Percentiles rank a stretch among this genome's conserved stretches.
Evolutionary conservation across 2,329 filamentous ascomycete genomes (phyloP).

Genomic region (Aureobasidium sp.): DNA sequence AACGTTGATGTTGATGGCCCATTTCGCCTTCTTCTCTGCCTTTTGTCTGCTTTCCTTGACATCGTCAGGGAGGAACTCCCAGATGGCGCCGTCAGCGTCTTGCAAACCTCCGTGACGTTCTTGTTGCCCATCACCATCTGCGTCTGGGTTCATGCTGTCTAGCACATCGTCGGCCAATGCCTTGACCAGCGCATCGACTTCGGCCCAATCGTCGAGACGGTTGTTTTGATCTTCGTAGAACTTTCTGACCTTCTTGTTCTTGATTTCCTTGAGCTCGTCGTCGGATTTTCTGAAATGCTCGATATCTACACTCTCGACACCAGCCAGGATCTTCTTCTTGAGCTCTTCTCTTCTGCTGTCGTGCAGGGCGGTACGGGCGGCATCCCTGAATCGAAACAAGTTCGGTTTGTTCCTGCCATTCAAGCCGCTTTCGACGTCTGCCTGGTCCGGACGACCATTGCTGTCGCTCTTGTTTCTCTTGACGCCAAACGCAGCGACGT

Average conservation of each 20-base stretch:
- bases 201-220: constrained; percentile 50
- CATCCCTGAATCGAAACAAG: constrained; percentile 42
- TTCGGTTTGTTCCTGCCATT: constrained; percentile 25
- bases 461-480: neutral
- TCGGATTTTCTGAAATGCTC: constrained; percentile 47
- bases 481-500: neutral
- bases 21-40: constrained; percentile 44
- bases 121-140: constrained; percentile 49
- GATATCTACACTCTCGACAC: constrained; percentile 40
- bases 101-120: constrained; percentile 49
- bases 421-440: constrained; percentile 20
- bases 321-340: constrained; percentile 43
- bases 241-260: constrained; percentile 45
- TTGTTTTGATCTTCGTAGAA: constrained; percentile 53
- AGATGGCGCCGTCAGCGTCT: constrained; percentile 43
- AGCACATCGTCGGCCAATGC: constrained; percentile 52
- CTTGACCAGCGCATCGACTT: constrained; percentile 52
- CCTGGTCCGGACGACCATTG: neutral
- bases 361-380: constrained; percentile 40
- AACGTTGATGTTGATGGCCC: constrained; percentile 56
- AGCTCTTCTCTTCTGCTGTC: constrained; percentile 40
- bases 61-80: constrained; percentile 49
- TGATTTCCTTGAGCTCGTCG: constrained; percentile 44
- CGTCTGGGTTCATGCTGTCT: constrained; percentile 54
- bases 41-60: constrained; percentile 44